Evolutionary conservation across 1,139 yeast genomes (phyloP), one percentile per base, ranked within the genome.

Genomic region (Meyerozyma smithsonii): DNA sequence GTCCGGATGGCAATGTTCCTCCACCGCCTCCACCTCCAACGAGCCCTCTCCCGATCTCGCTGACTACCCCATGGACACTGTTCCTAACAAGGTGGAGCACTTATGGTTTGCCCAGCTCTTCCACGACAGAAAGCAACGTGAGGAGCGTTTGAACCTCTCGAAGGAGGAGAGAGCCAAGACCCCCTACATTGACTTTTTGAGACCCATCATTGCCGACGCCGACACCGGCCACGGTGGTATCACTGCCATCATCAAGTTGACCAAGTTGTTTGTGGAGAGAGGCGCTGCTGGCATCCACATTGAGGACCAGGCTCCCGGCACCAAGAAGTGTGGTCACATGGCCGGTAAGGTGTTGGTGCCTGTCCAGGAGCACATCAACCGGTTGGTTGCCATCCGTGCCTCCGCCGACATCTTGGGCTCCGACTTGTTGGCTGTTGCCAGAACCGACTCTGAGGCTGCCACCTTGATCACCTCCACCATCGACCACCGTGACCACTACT

Each of bases 161-260:
- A 69, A 70, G 50, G 74, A 64, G 39, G 78, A 84, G 66, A 78
- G 95, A 54, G 79, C 82, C 23, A 75, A 79, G 57, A 58, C 71
- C 41, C 78, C 77, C 28, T 75, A 77, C 59, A 83, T 72, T 44
- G 97, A 90, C 71, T 90, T 86, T 67, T 69, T 90, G 63, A 79
- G 97, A 58, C 98, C 98, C 42, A 87, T 90, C 56, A 78, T 90
- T 56, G 97, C 97, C 41, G 98, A 90, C 62, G 98, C 94, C 50
- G 98, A 90, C 66, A 92, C 97, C 47, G 98, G 98, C 53, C 97
- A 92, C 66, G 98, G 98, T 66, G 97, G 97, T 62, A 74, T 90
- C 55, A 89, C 97, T 46, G 97, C 97, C 46, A 88, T 89, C 53
- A 85, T 88, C 72, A 90, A 90, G 71, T 80, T 90, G 64, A 89